Conservation (phyloP, 2,329 filamentous ascomycete species). For the Paramyrothecium sp. region DNA sequence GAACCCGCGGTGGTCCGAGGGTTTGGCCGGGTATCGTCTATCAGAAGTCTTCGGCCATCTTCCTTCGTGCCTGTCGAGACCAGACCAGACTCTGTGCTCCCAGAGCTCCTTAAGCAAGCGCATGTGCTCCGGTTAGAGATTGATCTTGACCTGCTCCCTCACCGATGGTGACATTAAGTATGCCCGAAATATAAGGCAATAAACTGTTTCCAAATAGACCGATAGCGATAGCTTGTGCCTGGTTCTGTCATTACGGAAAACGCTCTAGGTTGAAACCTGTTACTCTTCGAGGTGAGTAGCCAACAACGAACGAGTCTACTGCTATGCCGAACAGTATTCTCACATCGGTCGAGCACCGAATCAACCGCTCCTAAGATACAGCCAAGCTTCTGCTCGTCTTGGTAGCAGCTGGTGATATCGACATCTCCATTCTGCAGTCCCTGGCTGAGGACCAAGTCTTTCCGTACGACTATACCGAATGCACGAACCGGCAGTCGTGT, state of each 20-base stretch:
- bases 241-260: constrained; percentile 1
- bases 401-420: background rate
- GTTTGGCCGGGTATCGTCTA: background rate
- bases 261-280: background rate
- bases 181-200: background rate
- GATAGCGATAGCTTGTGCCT: background rate
- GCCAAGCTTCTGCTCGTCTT: constrained; percentile 4
- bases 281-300: background rate
- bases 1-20: background rate
- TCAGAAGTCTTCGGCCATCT: background rate
- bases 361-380: background rate
- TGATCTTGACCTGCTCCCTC: background rate
- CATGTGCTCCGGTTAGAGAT: background rate
- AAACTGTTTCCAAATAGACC: background rate
- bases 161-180: background rate
- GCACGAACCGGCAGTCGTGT: background rate
- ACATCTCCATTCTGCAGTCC: background rate
- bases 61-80: background rate
- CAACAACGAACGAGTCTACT: constrained; percentile 2
- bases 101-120: background rate
- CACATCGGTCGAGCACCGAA: constrained; percentile 1
- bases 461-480: background rate
- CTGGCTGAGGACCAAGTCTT: background rate
- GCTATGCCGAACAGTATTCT: background rate
- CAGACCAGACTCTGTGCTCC: background rate